phyloP scores from a whole-genome alignment of 1,139 yeast species.

The Saccharomyces uvarum region DNA sequence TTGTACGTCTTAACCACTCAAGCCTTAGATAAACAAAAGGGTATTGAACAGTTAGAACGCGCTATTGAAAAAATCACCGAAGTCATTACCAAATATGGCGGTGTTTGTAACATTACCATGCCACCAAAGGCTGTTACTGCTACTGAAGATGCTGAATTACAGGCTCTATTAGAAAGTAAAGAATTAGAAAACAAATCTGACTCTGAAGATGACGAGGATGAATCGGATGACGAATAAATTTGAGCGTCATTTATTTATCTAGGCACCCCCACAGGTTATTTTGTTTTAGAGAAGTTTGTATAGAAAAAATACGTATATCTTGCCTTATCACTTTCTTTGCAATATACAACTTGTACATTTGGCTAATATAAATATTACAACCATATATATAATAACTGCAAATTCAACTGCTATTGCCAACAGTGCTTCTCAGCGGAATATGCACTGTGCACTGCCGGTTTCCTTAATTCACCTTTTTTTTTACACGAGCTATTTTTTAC shows the following conservation, averaged over 20 bases:
- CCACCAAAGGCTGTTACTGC: constrained; percentile 98
- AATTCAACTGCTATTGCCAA: background rate
- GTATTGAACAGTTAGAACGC: constrained; percentile 65
- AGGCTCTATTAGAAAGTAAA: constrained; percentile 77
- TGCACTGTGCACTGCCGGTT: background rate
- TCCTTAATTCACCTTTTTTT: background rate
- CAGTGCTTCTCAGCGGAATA: background rate
- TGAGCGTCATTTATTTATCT: background rate
- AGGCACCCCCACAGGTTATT: background rate
- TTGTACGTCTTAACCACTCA: constrained; percentile 88
- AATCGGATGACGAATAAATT: constrained; percentile 37
- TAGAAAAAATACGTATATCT: background rate
- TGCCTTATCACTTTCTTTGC: background rate
- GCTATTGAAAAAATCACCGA: constrained; percentile 73
- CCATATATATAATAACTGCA: background rate
- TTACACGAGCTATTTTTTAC: background rate
- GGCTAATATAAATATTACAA: background rate
- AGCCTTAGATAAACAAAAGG: constrained; percentile 84
- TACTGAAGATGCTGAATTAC: constrained; percentile 95
- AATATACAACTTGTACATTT: background rate
- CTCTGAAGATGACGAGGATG: constrained; percentile 53
- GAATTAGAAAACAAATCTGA: constrained; percentile 59
- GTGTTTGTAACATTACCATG: constrained; percentile 89
- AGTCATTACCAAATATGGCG: constrained; percentile 67
- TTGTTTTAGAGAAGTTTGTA: background rate